Percentiles rank a stretch among this genome's conserved stretches.
phyloP scores from a whole-genome alignment of 768 basidiomycete genomes.

The Naganishia randhawae region DNA sequence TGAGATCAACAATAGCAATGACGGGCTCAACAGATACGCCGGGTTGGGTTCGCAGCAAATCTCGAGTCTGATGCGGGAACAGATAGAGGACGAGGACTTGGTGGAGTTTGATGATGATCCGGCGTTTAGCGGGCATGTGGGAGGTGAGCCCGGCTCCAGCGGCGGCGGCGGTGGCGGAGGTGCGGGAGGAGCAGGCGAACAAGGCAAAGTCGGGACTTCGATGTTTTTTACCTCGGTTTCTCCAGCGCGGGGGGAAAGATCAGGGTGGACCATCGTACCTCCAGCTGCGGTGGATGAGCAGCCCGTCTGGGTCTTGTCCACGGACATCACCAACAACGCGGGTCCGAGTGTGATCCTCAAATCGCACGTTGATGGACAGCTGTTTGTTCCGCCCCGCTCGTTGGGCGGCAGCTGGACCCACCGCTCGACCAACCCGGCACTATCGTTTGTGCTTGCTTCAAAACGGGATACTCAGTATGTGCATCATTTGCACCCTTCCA shows the following conservation, averaged over 20 bases:
- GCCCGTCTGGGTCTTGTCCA: slow-evolving; percentile 31
- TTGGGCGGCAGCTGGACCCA: slow-evolving; percentile 54
- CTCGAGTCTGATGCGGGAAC: slow-evolving; percentile 54
- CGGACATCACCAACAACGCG: background rate
- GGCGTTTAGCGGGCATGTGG: slow-evolving; percentile 8
- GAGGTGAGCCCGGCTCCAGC: slow-evolving; percentile 29
- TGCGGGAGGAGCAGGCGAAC: slow-evolving; percentile 23
- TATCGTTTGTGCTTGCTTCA: slow-evolving; percentile 89
- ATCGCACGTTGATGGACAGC: slow-evolving; percentile 48
- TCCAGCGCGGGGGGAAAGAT: too few relatives aligned
- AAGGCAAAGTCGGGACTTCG: slow-evolving; percentile 59
- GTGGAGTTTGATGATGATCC: slow-evolving; percentile 50
- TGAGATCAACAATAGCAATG: background rate
- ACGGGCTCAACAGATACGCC: background rate
- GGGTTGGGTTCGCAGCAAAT: slow-evolving; percentile 63
- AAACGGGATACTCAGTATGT: slow-evolving; percentile 87
- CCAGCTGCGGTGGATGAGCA: too few relatives aligned
- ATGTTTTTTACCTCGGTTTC: slow-evolving; percentile 67
- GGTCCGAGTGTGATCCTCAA: slow-evolving; percentile 32
- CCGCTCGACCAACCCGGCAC: slow-evolving; percentile 74
- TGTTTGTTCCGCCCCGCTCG: slow-evolving; percentile 37
- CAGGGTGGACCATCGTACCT: too few relatives aligned
- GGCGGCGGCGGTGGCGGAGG: slow-evolving; percentile 26
- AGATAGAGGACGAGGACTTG: slow-evolving; percentile 66
- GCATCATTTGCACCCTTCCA: slow-evolving; percentile 60